Evolutionary conservation across 2,329 filamentous ascomycete species (phyloP).

Genomic region (Fusarium sterilihyphosum): DNA sequence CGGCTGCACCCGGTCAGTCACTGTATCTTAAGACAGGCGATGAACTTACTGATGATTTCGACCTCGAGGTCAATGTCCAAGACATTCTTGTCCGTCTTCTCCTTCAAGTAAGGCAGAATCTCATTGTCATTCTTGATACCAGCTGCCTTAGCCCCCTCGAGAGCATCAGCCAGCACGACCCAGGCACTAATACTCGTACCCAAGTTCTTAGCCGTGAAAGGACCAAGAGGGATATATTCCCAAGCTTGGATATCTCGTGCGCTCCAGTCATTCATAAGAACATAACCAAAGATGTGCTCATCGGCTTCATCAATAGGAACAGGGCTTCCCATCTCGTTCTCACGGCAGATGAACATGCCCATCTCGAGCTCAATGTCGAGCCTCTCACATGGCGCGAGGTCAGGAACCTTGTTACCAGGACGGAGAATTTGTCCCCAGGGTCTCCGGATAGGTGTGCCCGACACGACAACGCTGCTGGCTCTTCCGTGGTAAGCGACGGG

Average conservation of each 20-base stretch:
- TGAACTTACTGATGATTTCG: slow-evolving; percentile 50
- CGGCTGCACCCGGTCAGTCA: slow-evolving; percentile 38
- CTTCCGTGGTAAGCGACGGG: slow-evolving; percentile 86
- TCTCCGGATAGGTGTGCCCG: slow-evolving; percentile 76
- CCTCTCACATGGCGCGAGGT: slow-evolving; percentile 67
- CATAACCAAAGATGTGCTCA: slow-evolving; percentile 75
- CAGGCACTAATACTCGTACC: slow-evolving; percentile 70
- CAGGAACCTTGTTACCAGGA: slow-evolving; percentile 56
- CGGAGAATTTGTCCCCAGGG: slow-evolving; percentile 78
- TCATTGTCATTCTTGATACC: slow-evolving; percentile 48
- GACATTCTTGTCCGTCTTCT: slow-evolving; percentile 56
- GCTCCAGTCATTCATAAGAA: slow-evolving; percentile 73
- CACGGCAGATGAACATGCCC: slow-evolving; percentile 76
- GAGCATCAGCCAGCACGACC: slow-evolving; percentile 69
- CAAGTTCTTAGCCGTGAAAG: slow-evolving; percentile 71
- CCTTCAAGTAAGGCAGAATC: slow-evolving; percentile 61
- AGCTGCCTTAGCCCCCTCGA: slow-evolving; percentile 48
- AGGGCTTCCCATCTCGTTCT: slow-evolving; percentile 73
- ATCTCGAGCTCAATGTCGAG: slow-evolving; percentile 84
- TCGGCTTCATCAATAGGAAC: slow-evolving; percentile 74
- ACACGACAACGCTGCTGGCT: slow-evolving; percentile 78
- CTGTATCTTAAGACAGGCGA: accelerated
- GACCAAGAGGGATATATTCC: slow-evolving; percentile 71
- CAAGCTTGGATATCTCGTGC: slow-evolving; percentile 69
- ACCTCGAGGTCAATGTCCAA: slow-evolving; percentile 53